Conservation (phyloP, 2,329 filamentous ascomycete species). For the Juglanconis sp. region DNA sequence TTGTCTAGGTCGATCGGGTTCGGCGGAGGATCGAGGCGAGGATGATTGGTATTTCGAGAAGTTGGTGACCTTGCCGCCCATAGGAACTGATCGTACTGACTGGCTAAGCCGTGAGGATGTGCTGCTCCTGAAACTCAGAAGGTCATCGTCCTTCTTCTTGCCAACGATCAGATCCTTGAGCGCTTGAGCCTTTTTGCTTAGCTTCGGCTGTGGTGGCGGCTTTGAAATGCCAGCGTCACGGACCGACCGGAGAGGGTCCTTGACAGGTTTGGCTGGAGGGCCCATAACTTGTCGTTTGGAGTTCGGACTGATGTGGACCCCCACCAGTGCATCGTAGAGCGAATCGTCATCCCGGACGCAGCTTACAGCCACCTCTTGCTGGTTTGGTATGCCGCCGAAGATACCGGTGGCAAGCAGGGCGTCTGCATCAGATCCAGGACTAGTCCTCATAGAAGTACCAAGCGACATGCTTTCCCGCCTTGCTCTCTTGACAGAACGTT, state of each 20-base stretch:
- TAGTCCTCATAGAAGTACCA: slow-evolving; percentile 29
- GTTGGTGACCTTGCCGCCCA: slow-evolving; percentile 15
- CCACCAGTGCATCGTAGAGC: slow-evolving; percentile 16
- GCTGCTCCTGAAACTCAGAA: slow-evolving; percentile 19
- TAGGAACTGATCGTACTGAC: slow-evolving; percentile 12
- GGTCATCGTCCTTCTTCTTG: slow-evolving; percentile 17
- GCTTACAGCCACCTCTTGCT: slow-evolving; percentile 30
- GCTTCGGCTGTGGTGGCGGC: slow-evolving; percentile 5
- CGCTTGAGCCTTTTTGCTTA: slow-evolving; percentile 16
- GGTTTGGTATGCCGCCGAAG: slow-evolving; percentile 37
- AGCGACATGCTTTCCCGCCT: slow-evolving; percentile 22
- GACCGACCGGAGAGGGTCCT: slow-evolving; percentile 17
- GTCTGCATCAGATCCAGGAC: slow-evolving; percentile 29
- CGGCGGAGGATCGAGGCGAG: slow-evolving; percentile 16
- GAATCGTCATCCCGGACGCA: slow-evolving; percentile 32
- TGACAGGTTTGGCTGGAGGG: slow-evolving; percentile 15
- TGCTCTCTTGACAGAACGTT: slow-evolving; percentile 27
- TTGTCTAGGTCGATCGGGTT: slow-evolving; percentile 10
- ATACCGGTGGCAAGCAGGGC: slow-evolving; percentile 41
- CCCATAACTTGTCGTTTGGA: slow-evolving; percentile 15
- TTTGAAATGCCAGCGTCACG: slow-evolving; percentile 14
- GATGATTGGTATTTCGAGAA: slow-evolving; percentile 18
- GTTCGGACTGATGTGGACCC: slow-evolving; percentile 15
- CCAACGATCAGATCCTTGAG: slow-evolving; percentile 13
- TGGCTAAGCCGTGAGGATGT: slow-evolving; percentile 16